A percentile compares a stretch with the other conserved stretches of the same genome.
phyloP scores from a whole-genome alignment of 1,284 basidiomycete genomes.

The Filobasidium uniguttulatum region DNA sequence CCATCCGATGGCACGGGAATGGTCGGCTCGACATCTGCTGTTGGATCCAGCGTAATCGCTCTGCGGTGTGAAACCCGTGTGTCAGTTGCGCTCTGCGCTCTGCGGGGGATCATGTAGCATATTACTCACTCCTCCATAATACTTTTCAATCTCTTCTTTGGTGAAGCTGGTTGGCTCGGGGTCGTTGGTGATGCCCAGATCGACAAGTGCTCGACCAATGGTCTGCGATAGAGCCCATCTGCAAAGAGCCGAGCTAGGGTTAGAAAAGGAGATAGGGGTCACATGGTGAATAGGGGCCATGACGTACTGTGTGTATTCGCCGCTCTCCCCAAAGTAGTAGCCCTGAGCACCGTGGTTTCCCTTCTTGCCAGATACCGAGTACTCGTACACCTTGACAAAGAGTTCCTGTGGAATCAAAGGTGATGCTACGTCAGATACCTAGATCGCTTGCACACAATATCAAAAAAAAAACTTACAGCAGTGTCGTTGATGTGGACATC shows the following conservation, averaged over 20 bases:
- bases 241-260: too few species aligned
- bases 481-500: constrained; percentile 21
- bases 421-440: not conserved
- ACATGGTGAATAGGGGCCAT: not conserved
- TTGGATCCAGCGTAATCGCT: constrained; percentile 43
- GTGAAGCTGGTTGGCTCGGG: constrained; percentile 26
- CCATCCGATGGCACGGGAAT: constrained; percentile 48
- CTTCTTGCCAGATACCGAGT: constrained; percentile 16
- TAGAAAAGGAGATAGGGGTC: not conserved
- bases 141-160: constrained; percentile 30
- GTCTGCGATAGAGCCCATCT: constrained; percentile 21
- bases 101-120: too few species aligned
- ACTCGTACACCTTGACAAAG: constrained; percentile 19
- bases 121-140: constrained; percentile 23
- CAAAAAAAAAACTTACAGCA: constrained; percentile 3
- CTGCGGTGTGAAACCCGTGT: constrained; percentile 17
- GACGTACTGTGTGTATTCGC: constrained; percentile 28
- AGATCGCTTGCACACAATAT: not conserved
- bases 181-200: constrained; percentile 17
- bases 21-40: constrained; percentile 42
- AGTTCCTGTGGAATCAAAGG: constrained; percentile 8
- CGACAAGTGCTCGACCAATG: constrained; percentile 26
- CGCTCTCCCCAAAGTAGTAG: constrained; percentile 33
- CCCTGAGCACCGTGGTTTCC: constrained; percentile 27
- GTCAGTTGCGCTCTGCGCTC: not conserved